A percentile compares a stretch with the other conserved stretches of the same genome.
Conservation (phyloP, 805 yeast species). For the Starmera pachycereana region DNA sequence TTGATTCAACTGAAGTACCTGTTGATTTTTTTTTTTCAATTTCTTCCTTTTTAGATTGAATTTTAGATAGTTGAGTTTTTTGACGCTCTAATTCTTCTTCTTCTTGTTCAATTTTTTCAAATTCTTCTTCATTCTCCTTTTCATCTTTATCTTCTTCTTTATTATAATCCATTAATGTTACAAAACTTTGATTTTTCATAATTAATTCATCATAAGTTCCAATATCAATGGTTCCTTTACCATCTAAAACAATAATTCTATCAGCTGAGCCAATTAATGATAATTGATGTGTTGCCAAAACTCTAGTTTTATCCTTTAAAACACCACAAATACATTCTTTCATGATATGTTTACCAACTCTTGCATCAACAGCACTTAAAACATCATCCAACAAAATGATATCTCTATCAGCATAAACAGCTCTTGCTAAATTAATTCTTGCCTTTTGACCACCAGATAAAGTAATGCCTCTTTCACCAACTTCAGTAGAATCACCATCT, state of each 20-base stretch:
- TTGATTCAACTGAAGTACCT: constrained; percentile 17
- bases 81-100: constrained; percentile 14
- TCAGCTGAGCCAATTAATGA: constrained; percentile 63
- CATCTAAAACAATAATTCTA: constrained; percentile 52
- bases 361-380: constrained; percentile 77
- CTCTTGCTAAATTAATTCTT: constrained; percentile 67
- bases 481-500: constrained; percentile 69
- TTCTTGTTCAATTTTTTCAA: constrained; percentile 20
- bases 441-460: constrained; percentile 90
- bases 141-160: constrained; percentile 22
- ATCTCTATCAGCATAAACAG: constrained; percentile 61
- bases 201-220: constrained; percentile 53
- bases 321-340: constrained; percentile 54
- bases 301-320: constrained; percentile 48
- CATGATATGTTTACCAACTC: constrained; percentile 76
- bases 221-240: constrained; percentile 49
- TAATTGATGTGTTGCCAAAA: constrained; percentile 80
- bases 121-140: constrained; percentile 17
- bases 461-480: constrained; percentile 81
- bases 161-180: constrained; percentile 39
- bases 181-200: constrained; percentile 34
- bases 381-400: constrained; percentile 70
- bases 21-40: constrained; percentile 19
- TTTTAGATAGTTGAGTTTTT: constrained; percentile 13
- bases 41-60: constrained; percentile 11